Percentiles rank a stretch among this genome's conserved stretches.
Conservation (phyloP, 192 early-diverging fungal species). For the Backusella circina region DNA sequence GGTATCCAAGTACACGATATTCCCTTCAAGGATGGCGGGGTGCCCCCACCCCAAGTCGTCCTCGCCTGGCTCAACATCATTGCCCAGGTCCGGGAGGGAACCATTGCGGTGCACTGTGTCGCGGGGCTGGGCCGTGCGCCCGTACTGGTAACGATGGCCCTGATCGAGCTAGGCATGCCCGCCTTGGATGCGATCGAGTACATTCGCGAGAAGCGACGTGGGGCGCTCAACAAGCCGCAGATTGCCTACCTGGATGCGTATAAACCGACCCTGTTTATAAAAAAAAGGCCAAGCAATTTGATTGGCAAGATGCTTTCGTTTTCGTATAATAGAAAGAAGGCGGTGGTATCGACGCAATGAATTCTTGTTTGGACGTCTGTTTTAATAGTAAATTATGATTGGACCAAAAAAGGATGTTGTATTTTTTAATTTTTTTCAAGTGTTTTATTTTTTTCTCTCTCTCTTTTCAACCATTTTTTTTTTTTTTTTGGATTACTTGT, state of each 20-base stretch:
- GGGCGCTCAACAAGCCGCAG: constrained; percentile 78
- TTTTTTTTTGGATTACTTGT: not conserved
- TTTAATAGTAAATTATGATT: not conserved
- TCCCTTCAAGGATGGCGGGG: constrained; percentile 87
- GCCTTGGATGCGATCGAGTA: constrained; percentile 71
- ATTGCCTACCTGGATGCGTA: constrained; percentile 53
- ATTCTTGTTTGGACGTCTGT: not conserved
- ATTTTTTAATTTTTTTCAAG: not conserved
- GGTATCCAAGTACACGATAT: constrained; percentile 81
- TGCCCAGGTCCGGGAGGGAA: constrained; percentile 23
- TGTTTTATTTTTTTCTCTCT: not conserved
- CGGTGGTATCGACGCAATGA: not conserved
- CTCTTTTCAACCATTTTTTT: not conserved
- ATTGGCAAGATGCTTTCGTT: not conserved
- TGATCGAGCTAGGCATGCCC: constrained; percentile 77
- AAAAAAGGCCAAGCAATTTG: not conserved
- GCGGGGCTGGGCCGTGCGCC: constrained; percentile 95
- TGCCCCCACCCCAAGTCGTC: constrained; percentile 17
- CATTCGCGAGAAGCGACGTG: constrained; percentile 71
- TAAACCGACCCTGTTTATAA: constrained; percentile 21
- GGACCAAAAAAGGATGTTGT: not conserved
- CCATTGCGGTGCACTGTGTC: constrained; percentile 91
- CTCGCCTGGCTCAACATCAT: constrained; percentile 60
- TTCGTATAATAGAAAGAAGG: not conserved
- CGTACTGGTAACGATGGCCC: constrained; percentile 77